A percentile compares a stretch with the other conserved stretches of the same genome.
Evolutionary conservation across 768 basidiomycete species (phyloP).

Genomic region (Kwoniella dejecticola): DNA sequence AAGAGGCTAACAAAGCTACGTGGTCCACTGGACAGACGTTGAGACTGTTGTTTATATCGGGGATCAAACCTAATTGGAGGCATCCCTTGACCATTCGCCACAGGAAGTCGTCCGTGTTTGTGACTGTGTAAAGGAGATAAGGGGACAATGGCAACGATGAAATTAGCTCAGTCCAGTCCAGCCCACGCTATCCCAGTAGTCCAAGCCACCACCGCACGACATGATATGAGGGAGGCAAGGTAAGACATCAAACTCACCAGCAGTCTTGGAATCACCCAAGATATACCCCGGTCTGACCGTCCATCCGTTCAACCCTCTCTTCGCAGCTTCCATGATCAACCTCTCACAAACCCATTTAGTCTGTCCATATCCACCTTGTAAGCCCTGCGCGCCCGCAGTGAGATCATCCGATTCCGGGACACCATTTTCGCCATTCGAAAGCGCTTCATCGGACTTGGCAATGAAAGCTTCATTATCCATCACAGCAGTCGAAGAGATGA

Average conservation of each 20-base stretch:
- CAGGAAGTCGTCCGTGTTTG: conserved; percentile 98
- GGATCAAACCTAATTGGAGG: conserved; percentile 90
- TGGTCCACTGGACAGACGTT: conserved; percentile 99
- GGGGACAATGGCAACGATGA: not conserved
- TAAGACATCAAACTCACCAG: no score
- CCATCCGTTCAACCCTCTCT: conserved; percentile 77
- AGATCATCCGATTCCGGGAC: conserved; percentile 85
- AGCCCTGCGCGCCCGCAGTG: conserved; percentile 71
- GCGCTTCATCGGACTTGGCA: conserved; percentile 72
- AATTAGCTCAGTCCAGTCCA: not conserved
- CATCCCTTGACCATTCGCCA: conserved; percentile 99
- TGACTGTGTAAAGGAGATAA: conserved; percentile 62
- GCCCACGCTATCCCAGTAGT: no score
- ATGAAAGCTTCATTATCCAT: conserved; percentile 91
- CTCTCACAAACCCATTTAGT: conserved; percentile 99
- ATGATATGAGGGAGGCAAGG: no score
- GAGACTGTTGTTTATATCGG: conserved; percentile 96
- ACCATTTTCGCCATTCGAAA: conserved; percentile 62
- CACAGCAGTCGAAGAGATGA: conserved; percentile 94
- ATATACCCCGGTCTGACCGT: conserved; percentile 94
- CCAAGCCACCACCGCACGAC: no score
- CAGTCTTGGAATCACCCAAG: conserved; percentile 84
- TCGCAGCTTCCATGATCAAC: conserved; percentile 85
- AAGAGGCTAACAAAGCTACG: conserved; percentile 77
- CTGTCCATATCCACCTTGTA: conserved; percentile 94